A percentile compares a stretch with the other conserved stretches of the same genome.
These are phyloP conservation scores for Mycena vitilis DNA, from an alignment of 768 basidiomycete genomes.

Conservation along the genomic window DNA sequence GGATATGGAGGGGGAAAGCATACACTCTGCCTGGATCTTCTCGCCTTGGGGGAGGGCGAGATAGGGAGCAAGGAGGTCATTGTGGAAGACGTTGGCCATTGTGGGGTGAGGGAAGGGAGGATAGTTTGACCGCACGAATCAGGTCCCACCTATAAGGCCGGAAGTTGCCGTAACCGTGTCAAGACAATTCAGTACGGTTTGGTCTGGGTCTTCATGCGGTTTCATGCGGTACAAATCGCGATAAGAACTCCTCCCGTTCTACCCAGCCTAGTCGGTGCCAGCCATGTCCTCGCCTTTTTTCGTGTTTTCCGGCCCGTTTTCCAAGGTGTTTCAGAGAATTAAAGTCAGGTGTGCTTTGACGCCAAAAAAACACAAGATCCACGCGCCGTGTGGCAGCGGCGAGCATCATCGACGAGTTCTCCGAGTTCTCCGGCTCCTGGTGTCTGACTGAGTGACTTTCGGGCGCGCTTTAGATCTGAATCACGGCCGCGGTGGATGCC, in stretches of 20 bases:
- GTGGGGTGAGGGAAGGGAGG: constrained; percentile 39
- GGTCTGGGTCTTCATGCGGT: too few relatives aligned
- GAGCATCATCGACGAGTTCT: constrained; percentile 81
- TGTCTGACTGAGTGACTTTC: constrained; percentile 87
- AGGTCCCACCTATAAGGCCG: background rate
- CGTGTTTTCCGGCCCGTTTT: too few relatives aligned
- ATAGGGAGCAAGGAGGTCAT: constrained; percentile 91
- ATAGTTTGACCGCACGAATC: constrained; percentile 29
- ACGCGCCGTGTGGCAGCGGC: constrained; percentile 70
- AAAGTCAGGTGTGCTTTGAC: too few relatives aligned
- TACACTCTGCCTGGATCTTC: constrained; percentile 95
- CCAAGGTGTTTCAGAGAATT: too few relatives aligned
- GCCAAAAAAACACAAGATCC: constrained; percentile 32
- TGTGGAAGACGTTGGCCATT: constrained; percentile 63
- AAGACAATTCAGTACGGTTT: too few relatives aligned
- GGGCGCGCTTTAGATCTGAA: constrained; percentile 6
- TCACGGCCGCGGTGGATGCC: background rate
- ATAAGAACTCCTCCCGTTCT: too few relatives aligned
- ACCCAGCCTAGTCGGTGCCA: too few relatives aligned
- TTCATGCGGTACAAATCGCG: too few relatives aligned
- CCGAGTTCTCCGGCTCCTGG: constrained; percentile 85
- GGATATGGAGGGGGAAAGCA: constrained; percentile 39
- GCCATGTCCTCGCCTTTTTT: too few relatives aligned
- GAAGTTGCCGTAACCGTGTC: too few relatives aligned
- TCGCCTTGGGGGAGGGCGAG: constrained; percentile 91